Percentiles rank a stretch among this genome's conserved stretches.
Conservation (phyloP, 208 protist genomes). For the Tritrichomonas musculus region DNA sequence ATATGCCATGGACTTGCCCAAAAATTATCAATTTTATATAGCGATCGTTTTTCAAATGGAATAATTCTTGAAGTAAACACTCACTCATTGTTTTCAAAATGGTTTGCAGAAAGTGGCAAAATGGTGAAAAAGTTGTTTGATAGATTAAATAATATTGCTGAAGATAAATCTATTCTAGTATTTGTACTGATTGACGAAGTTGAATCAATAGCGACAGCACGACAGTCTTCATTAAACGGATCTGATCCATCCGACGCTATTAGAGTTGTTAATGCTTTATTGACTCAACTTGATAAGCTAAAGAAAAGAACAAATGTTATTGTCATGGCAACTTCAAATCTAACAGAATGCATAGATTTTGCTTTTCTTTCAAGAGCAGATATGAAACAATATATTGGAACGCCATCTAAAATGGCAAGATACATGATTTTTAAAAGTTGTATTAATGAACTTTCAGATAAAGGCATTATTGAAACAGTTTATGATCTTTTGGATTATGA, state of each 20-base stretch:
- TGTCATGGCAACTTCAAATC: slow-evolving; percentile 83
- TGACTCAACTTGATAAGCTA: slow-evolving; percentile 86
- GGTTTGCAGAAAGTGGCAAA: slow-evolving; percentile 92
- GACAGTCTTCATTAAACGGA: slow-evolving; percentile 66
- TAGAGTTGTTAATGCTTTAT: slow-evolving; percentile 77
- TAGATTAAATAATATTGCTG: neutral
- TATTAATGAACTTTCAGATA: slow-evolving; percentile 12
- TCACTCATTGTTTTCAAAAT: slow-evolving; percentile 71
- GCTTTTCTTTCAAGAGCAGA: slow-evolving; percentile 88
- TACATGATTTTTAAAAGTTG: slow-evolving; percentile 36
- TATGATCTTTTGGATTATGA: neutral
- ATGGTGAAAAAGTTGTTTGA: slow-evolving; percentile 81
- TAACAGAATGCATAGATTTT: slow-evolving; percentile 72
- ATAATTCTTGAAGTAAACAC: slow-evolving; percentile 33
- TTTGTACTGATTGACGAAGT: slow-evolving; percentile 71
- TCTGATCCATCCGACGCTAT: slow-evolving; percentile 84
- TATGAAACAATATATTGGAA: slow-evolving; percentile 64
- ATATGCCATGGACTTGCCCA: slow-evolving; percentile 66
- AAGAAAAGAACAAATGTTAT: slow-evolving; percentile 70
- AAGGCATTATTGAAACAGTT: neutral
- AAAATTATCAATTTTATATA: slow-evolving; percentile 61
- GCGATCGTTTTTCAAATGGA: slow-evolving; percentile 24
- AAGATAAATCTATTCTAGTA: slow-evolving; percentile 18
- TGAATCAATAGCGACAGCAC: slow-evolving; percentile 77
- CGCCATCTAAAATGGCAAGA: neutral